phyloP scores from a whole-genome alignment of 192 early-diverging fungal genomes.

The Mortierella alpina region DNA sequence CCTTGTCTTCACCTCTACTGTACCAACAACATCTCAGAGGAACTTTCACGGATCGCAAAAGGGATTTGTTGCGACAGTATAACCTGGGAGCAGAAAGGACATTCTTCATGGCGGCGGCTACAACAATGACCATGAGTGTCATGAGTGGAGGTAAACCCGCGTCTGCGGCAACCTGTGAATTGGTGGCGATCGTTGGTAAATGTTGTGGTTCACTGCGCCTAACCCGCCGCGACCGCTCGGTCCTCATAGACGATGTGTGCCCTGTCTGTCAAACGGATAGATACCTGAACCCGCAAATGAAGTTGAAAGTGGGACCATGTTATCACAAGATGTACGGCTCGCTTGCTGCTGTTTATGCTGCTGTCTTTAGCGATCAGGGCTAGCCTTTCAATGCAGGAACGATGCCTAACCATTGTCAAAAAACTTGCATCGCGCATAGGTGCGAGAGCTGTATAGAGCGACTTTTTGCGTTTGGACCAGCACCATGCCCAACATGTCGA shows the following conservation, averaged over 20 bases:
- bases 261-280: conserved; percentile 87
- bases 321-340: conserved; percentile 91
- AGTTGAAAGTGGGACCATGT: conserved; percentile 91
- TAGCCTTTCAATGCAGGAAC: neutral
- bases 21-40: no score
- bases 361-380: neutral
- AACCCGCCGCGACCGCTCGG: neutral
- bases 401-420: neutral
- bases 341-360: neutral
- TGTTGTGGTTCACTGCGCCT: no score
- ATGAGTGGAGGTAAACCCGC: neutral
- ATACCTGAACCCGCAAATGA: conserved; percentile 89
- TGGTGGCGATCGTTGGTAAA: conserved; percentile 10
- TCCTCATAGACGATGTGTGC: conserved; percentile 59
- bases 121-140: conserved; percentile 4
- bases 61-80: no score
- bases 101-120: neutral
- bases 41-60: no score
- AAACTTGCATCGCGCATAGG: conserved; percentile 55
- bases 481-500: conserved; percentile 91
- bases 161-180: neutral
- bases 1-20: no score
- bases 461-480: conserved; percentile 85
- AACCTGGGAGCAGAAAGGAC: no score
- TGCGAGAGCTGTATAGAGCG: conserved; percentile 93